Conservation (phyloP, 2,329 filamentous ascomycete species). For the Graphilbum fragrans region DNA sequence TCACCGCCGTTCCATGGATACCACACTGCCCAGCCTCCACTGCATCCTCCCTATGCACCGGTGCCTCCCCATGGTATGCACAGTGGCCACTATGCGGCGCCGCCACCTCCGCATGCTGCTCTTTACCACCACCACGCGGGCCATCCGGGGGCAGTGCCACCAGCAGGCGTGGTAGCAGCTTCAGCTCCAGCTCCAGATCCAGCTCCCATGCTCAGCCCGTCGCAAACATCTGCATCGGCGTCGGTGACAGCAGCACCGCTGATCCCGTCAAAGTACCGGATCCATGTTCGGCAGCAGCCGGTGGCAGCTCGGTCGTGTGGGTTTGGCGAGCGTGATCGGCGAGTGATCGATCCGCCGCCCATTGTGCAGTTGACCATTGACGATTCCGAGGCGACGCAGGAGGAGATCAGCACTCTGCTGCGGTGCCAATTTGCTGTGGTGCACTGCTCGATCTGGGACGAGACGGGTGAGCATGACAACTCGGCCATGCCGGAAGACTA, state of each 20-base stretch:
- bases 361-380: slow-evolving; percentile 64
- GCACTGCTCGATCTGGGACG: slow-evolving; percentile 66
- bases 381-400: slow-evolving; percentile 38
- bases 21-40: neutral
- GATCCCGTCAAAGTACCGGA: slow-evolving; percentile 21
- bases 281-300: slow-evolving; percentile 65
- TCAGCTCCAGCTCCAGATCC: slow-evolving; percentile 4
- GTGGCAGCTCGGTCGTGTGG: slow-evolving; percentile 68
- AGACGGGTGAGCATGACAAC: slow-evolving; percentile 53
- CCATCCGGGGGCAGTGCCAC: no score
- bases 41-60: neutral
- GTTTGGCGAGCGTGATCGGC: slow-evolving; percentile 69
- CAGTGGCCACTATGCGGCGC: no score
- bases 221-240: neutral
- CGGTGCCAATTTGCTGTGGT: slow-evolving; percentile 58
- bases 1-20: neutral
- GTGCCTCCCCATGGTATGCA: no score
- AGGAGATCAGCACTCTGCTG: slow-evolving; percentile 38
- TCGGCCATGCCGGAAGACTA: slow-evolving; percentile 61
- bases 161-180: no score
- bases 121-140: slow-evolving; percentile 1
- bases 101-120: neutral
- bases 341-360: slow-evolving; percentile 73
- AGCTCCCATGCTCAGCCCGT: neutral
- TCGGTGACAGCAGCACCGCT: neutral